Evolutionary conservation across 768 basidiomycete genomes (phyloP), one percentile per base, ranked within the genome.

Genomic region (Agaricus subrufescens): DNA sequence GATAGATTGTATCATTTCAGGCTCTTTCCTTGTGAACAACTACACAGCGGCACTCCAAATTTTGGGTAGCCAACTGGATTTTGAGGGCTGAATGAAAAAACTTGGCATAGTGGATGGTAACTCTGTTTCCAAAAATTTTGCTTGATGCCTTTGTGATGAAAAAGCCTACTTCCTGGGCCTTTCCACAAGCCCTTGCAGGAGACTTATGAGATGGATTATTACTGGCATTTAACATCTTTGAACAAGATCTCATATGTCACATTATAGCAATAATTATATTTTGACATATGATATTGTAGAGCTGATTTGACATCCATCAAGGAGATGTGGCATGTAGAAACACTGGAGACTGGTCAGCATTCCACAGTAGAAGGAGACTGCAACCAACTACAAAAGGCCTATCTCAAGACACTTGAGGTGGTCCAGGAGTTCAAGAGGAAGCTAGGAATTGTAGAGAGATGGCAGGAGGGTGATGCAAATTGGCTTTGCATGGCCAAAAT

Each of bases 181-280:
- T 5, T 37, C 12, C 50, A 43, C 37, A 61, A 65, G 54, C 61
- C 62, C 1, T 19, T 34, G 1, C 31, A 60, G 11, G 62, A 65
- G 46, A 57, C 61, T 0, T n/a, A 56, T 12, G 38, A 61, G 40
- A 65, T 65, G 59, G 61, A 62, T n/a, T 65, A 65, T 38, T 61
- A 51, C 12, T 30, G 54, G 29, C 38, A 30, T n/a, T 42, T 65
- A 1, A 15, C 51, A 4, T 48, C 47, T 29, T 44, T 59, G 15
- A 46, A 46, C 2, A 56, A 38, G 2, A 44, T 34, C 39, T 26
- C 57, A 60, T 65, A 50, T 15, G 30, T 56, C n/a, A 1, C 39
- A 23, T 55, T 25, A 44, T 1, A 19, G 38, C 26, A 31, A 12
- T 25, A 15, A 5, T 14, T 5, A 25, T 10, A 14, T 1, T 4